These are phyloP conservation scores for Punica granatum DNA, from an alignment of 345 rosid species.

Conservation along the genomic window DNA sequence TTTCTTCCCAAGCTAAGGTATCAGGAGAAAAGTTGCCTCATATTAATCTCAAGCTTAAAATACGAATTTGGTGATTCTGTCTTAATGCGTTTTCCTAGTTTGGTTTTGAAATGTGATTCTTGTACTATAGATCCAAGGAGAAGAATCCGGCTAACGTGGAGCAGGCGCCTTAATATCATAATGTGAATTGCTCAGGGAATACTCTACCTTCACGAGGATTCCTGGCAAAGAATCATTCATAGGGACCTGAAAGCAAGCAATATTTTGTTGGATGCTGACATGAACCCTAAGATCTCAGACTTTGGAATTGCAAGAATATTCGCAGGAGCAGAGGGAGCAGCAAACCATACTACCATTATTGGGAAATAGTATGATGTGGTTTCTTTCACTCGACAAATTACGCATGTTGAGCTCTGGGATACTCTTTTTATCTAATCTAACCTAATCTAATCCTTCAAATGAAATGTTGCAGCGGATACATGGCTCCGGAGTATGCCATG, in stretches of 20 bases:
- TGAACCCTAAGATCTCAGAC: constrained; percentile 57
- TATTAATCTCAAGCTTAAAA: neutral
- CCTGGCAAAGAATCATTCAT: constrained; percentile 42
- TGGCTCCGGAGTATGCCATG: constrained; percentile 42
- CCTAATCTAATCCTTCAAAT: neutral
- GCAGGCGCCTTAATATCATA: constrained; percentile 13
- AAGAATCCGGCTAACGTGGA: constrained; percentile 18
- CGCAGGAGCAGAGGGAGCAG: constrained; percentile 23
- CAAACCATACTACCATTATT: constrained; percentile 32
- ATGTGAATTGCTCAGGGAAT: constrained; percentile 29
- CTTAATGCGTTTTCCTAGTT: neutral
- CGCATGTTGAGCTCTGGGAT: neutral
- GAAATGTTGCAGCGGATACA: constrained; percentile 27
- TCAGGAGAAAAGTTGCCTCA: neutral
- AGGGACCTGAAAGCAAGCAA: constrained; percentile 59
- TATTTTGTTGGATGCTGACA: constrained; percentile 31
- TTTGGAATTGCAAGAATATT: constrained; percentile 50
- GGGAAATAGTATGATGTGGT: constrained; percentile 32
- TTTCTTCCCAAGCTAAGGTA: too few relatives aligned
- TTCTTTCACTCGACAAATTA: neutral
- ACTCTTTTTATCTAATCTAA: neutral
- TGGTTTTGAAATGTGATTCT: neutral
- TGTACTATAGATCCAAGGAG: constrained; percentile 19
- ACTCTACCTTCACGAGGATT: constrained; percentile 44
- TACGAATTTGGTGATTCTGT: neutral